Conservation (phyloP, 176 grass and related monocot genomes). For the Elaeis guineensis region DNA sequence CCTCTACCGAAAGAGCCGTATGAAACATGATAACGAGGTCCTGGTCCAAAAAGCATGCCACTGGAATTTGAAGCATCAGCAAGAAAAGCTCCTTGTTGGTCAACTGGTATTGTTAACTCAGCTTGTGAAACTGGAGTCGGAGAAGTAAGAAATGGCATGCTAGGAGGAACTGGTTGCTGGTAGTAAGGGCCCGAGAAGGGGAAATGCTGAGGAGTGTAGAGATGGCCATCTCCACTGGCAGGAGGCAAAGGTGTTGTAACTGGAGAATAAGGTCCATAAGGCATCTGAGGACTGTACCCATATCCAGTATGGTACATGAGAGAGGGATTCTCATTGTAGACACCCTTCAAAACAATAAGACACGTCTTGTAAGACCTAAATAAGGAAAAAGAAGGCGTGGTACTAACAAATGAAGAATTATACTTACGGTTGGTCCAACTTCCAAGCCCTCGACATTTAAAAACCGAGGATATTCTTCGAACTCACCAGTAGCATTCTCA, state of each 20-base stretch:
- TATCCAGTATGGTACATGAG: conserved; percentile 84
- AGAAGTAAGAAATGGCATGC: conserved; percentile 61
- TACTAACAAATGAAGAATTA: conserved; percentile 16
- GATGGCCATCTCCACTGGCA: conserved; percentile 72
- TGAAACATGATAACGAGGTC: conserved; percentile 54
- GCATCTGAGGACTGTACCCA: conserved; percentile 81
- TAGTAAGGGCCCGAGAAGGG: conserved; percentile 89
- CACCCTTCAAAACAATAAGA: conserved; percentile 39
- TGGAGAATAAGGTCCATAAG: conserved; percentile 88
- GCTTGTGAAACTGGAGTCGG: conserved; percentile 62
- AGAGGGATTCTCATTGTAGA: conserved; percentile 82
- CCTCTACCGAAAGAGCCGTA: conserved; percentile 45
- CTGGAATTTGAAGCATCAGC: conserved; percentile 54
- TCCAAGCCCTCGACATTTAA: conserved; percentile 62
- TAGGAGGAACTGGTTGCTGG: conserved; percentile 64
- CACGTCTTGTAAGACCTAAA: conserved; percentile 12
- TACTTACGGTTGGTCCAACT: conserved; percentile 53
- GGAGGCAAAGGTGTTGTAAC: conserved; percentile 66
- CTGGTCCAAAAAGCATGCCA: conserved; percentile 62
- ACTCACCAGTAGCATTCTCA: conserved; percentile 51
- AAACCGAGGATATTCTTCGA: conserved; percentile 63
- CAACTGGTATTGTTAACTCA: conserved; percentile 56
- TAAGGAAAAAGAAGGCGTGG: conserved; percentile 11
- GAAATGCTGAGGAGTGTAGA: conserved; percentile 86
- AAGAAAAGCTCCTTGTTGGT: conserved; percentile 59